Conservation (phyloP, 192 early-diverging fungal species). For the Haplosporangium gracile region DNA sequence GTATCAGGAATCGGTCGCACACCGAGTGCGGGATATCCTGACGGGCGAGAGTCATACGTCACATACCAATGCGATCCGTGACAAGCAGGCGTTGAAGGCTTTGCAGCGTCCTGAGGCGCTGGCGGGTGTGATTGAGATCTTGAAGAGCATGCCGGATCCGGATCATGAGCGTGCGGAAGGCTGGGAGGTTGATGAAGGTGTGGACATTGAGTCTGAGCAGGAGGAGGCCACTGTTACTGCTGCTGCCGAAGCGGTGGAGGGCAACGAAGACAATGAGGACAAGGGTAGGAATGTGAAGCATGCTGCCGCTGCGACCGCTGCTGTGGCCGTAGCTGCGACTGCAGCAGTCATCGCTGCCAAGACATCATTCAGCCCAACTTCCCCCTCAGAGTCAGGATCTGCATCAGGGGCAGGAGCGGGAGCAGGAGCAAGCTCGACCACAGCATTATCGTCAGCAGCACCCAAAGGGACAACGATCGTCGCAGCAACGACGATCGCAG, state of each 20-base stretch:
- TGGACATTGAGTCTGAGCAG: conserved; percentile 15
- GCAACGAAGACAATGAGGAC: background rate
- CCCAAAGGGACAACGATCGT: conserved; percentile 27
- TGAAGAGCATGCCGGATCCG: conserved; percentile 60
- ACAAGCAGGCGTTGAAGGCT: conserved; percentile 57
- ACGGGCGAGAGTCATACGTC: conserved; percentile 37
- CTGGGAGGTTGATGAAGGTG: conserved; percentile 35
- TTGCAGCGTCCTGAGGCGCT: conserved; percentile 48
- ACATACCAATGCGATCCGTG: background rate
- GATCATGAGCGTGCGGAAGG: conserved; percentile 13
- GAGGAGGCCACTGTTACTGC: background rate
- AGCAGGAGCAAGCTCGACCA: background rate
- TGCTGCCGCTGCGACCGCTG: background rate
- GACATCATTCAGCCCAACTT: background rate
- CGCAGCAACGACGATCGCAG: conserved; percentile 44
- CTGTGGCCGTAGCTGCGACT: background rate
- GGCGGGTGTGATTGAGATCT: conserved; percentile 48
- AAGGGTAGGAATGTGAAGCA: background rate
- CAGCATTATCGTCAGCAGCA: background rate
- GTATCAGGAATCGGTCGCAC: conserved; percentile 57
- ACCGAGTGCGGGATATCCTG: conserved; percentile 55
- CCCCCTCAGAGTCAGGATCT: background rate
- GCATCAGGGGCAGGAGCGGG: background rate
- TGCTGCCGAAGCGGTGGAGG: background rate
- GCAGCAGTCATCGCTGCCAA: background rate